Evolutionary conservation across 257 asterid genomes (phyloP).

Genomic region (Cruciata laevipes): DNA sequence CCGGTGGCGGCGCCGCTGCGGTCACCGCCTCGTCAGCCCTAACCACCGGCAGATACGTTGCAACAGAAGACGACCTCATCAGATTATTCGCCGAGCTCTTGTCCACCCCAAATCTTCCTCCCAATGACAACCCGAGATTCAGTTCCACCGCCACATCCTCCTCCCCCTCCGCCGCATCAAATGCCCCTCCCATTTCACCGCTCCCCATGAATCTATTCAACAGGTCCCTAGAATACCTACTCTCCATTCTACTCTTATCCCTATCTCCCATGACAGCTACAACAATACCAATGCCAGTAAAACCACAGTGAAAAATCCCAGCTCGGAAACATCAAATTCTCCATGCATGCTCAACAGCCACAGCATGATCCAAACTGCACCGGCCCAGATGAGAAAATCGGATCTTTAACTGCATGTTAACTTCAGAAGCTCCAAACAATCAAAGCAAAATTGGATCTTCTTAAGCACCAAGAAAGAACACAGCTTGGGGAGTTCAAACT

Average conservation of each 20-base stretch:
- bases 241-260: conserved; percentile 33
- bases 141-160: conserved; percentile 46
- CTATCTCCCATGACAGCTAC: conserved; percentile 43
- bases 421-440: conserved; percentile 21
- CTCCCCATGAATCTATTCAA: conserved; percentile 70
- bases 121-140: conserved; percentile 92
- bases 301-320: background rate
- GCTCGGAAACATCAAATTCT: conserved; percentile 19
- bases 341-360: conserved; percentile 26
- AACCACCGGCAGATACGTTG: conserved; percentile 58
- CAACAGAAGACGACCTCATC: conserved; percentile 66
- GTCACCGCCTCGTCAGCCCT: conserved; percentile 46
- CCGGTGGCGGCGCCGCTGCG: conserved; percentile 29
- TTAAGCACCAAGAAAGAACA: background rate
- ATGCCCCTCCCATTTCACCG: conserved; percentile 16
- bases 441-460: conserved; percentile 12
- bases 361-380: conserved; percentile 34
- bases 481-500: background rate
- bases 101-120: conserved; percentile 92
- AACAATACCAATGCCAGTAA: conserved; percentile 14
- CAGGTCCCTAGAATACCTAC: conserved; percentile 54
- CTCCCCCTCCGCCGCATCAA: conserved; percentile 21
- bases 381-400: conserved; percentile 32
- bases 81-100: conserved; percentile 38
- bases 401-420: conserved; percentile 43